Conservation (phyloP, 2,329 filamentous ascomycete genomes). For the Diaporthe vexans region DNA sequence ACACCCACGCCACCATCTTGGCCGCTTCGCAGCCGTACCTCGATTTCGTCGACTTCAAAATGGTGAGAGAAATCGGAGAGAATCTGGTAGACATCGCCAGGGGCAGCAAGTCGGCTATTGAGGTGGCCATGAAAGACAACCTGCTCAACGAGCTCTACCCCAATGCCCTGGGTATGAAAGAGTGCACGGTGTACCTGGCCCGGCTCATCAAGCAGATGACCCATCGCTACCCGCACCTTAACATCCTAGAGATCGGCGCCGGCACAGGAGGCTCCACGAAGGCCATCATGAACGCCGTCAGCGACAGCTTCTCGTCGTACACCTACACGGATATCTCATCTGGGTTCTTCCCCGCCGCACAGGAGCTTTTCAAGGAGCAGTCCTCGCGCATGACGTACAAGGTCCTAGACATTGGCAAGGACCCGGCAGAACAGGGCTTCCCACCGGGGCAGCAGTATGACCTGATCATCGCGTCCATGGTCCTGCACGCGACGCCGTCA, state of each 20-base stretch:
- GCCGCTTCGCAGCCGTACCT: neutral
- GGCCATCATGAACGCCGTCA: neutral
- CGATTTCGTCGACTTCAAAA: neutral
- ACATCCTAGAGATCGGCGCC: constrained; percentile 52
- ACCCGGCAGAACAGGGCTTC: constrained; percentile 50
- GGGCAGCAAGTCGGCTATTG: neutral
- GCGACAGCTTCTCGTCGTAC: constrained; percentile 52
- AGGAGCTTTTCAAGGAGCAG: neutral
- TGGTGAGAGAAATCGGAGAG: neutral
- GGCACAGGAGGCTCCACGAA: constrained; percentile 50
- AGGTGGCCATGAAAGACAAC: constrained; percentile 1
- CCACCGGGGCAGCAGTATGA: constrained; percentile 46
- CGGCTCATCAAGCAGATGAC: constrained; percentile 51
- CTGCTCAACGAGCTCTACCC: constrained; percentile 1
- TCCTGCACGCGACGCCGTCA: constrained; percentile 47
- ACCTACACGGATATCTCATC: constrained; percentile 51
- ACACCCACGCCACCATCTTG: neutral
- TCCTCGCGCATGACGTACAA: neutral
- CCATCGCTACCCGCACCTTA: constrained; percentile 47
- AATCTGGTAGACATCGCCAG: neutral
- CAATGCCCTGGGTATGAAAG: neutral
- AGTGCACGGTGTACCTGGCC: constrained; percentile 39
- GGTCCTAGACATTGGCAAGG: constrained; percentile 48
- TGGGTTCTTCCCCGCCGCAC: constrained; percentile 52
- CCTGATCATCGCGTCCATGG: constrained; percentile 51